Evolutionary conservation across 306 rosid genomes (phyloP).

Genomic region (Prosopis cineraria): DNA sequence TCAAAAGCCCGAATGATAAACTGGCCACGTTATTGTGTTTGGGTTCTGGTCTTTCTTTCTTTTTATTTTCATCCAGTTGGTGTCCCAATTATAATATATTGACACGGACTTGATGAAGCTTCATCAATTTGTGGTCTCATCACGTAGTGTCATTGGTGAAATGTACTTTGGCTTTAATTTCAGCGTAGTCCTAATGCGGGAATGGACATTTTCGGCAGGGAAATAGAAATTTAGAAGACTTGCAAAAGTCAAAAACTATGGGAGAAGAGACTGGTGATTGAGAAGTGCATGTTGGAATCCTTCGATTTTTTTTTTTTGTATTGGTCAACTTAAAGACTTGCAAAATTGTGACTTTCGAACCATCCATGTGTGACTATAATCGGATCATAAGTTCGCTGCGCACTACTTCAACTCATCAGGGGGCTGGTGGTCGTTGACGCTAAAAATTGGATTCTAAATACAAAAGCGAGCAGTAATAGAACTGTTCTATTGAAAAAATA

Average conservation of each 20-base stretch:
- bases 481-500: too few species aligned
- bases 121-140: background rate
- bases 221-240: constrained; percentile 32
- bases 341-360: constrained; percentile 25
- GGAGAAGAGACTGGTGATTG: constrained; percentile 24
- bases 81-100: background rate
- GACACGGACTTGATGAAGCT: background rate
- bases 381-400: constrained; percentile 26
- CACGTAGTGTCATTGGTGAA: constrained; percentile 1
- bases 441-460: constrained; percentile 20
- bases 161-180: background rate
- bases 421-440: constrained; percentile 37
- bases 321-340: constrained; percentile 31
- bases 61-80: background rate
- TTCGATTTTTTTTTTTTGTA: background rate
- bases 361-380: constrained; percentile 33
- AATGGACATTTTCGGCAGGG: too few species aligned
- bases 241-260: background rate
- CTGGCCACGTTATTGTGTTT: constrained; percentile 7
- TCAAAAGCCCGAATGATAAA: background rate
- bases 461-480: too few species aligned
- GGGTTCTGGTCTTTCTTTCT: background rate
- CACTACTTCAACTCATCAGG: constrained; percentile 40
- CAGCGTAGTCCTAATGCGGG: too few species aligned
- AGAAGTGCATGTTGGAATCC: background rate